Base-by-base conservation (phyloP, 441 rosid genomes). In the Caryocar brasiliense region DNA sequence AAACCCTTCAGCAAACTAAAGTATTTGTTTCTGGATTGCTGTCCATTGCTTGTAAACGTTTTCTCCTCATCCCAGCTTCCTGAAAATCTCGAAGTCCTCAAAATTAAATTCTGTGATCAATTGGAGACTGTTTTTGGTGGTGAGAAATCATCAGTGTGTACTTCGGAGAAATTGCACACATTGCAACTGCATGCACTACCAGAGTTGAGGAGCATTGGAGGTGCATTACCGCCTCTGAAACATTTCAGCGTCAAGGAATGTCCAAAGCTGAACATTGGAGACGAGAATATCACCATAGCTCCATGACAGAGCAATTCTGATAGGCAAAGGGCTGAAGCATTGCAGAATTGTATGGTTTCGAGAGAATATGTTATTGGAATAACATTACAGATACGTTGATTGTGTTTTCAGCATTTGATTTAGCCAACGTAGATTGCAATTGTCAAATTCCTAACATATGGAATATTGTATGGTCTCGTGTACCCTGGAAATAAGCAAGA, bases 141-240 rank as follows among this genome's bases (percentile, higher is more conserved):
- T 9, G 29, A 28, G 1, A 25, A 6, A 8, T 28, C 32, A 2
- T 46, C 13, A 20, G 55, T 39, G 23, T 45, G 19, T 30, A 4
- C 18, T 26, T 6, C 66, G 62, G 36, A 50, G 9, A 62, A 47
- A 25, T 53, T 49, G 54, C 37, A 64, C 9, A 59, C 55, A 14
- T 37, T 76, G 61, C 30, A 49, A 5, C 71, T 78, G 35, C 37
- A 71, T 28, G 72, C 65, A 38, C 61, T 76, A 62, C 79, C 80
- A 24, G 58, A 50, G 61, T 48, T 78, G 50, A 49, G 47, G 4
- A 54, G 26, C 4, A 23, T 58, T 34, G 76, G 71, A 26, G 50
- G 42, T 43, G 52, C 5, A 7, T n/a, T 63, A 23, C 60, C 45
- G 8, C 2, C 25, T 7, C 28, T 34, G 35, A 7, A 19, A 24